Percentiles rank a stretch among this genome's conserved stretches.
Evolutionary conservation across 2,329 filamentous ascomycete species (phyloP).

Genomic region (Fusarium metavorans): DNA sequence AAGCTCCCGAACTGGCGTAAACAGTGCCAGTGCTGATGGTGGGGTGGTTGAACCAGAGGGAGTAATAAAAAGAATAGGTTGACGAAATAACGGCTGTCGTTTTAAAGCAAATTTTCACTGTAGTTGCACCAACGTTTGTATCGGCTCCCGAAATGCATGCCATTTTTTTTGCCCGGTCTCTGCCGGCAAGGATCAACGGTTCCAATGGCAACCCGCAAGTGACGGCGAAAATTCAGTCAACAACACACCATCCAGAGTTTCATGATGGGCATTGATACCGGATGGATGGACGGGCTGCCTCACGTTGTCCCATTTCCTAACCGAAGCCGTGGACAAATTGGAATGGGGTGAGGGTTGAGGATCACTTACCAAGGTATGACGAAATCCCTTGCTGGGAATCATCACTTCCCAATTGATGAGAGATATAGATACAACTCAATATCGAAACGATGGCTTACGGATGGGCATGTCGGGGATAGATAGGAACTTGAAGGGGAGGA

Average conservation of each 20-base stretch:
- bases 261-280: conserved; percentile 14
- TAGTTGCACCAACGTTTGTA: not conserved
- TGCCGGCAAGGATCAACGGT: not conserved
- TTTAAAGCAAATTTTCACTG: not conserved
- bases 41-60: not conserved
- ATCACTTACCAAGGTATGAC: conserved; percentile 17
- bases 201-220: conserved; percentile 18
- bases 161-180: not conserved
- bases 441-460: conserved; percentile 9
- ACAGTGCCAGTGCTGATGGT: not conserved
- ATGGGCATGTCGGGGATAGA: conserved; percentile 8
- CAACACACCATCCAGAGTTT: conserved; percentile 2
- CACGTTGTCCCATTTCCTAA: not conserved
- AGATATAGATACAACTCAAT: conserved; percentile 25
- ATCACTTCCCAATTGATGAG: conserved; percentile 15
- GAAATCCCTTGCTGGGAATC: conserved; percentile 13
- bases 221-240: conserved; percentile 8
- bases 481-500: conserved; percentile 21
- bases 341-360: conserved; percentile 10
- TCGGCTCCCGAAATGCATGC: not conserved
- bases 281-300: conserved; percentile 10
- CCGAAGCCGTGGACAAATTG: conserved; percentile 5
- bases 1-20: conserved; percentile 20
- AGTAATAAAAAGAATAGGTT: not conserved
- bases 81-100: not conserved